Conservation (phyloP, 768 basidiomycete genomes). For the Termitomyces sp. region DNA sequence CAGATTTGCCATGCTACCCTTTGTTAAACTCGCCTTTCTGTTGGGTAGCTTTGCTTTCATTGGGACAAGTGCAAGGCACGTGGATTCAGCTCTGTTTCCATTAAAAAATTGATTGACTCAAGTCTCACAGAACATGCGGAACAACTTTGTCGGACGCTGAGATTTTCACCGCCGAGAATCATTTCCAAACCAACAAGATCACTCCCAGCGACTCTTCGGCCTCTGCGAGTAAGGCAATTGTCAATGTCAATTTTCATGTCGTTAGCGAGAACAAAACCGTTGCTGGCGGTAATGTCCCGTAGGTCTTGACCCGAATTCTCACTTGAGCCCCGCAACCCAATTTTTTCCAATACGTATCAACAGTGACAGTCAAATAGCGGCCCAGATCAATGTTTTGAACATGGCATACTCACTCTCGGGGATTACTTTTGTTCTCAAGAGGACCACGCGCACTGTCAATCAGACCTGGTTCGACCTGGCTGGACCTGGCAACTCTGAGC, state of each 20-base stretch:
- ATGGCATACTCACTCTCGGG: conserved; percentile 35
- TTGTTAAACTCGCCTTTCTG: not conserved
- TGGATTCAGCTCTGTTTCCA: too few relatives aligned
- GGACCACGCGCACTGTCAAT: conserved; percentile 44
- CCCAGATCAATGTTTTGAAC: conserved; percentile 40
- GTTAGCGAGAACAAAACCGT: conserved; percentile 28
- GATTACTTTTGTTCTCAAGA: conserved; percentile 39
- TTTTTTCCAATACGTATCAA: conserved; percentile 36
- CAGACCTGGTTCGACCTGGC: conserved; percentile 51
- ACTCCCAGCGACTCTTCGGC: not conserved
- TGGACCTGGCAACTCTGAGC: conserved; percentile 32
- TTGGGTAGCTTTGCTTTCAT: not conserved
- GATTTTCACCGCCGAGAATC: conserved; percentile 16
- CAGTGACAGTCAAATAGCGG: conserved; percentile 10
- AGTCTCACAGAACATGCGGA: not conserved
- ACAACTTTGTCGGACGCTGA: conserved; percentile 3
- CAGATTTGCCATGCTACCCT: not conserved
- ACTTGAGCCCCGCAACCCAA: not conserved
- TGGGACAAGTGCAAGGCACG: not conserved
- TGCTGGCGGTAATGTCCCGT: conserved; percentile 44
- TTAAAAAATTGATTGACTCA: not conserved
- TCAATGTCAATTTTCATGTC: conserved; percentile 33
- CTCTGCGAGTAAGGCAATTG: not conserved
- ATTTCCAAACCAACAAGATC: conserved; percentile 19
- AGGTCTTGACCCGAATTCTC: conserved; percentile 10